Evolutionary conservation across 805 yeast species (phyloP), one percentile per base, ranked within the genome.

Genomic region (Pichia rugopelliculosa): DNA sequence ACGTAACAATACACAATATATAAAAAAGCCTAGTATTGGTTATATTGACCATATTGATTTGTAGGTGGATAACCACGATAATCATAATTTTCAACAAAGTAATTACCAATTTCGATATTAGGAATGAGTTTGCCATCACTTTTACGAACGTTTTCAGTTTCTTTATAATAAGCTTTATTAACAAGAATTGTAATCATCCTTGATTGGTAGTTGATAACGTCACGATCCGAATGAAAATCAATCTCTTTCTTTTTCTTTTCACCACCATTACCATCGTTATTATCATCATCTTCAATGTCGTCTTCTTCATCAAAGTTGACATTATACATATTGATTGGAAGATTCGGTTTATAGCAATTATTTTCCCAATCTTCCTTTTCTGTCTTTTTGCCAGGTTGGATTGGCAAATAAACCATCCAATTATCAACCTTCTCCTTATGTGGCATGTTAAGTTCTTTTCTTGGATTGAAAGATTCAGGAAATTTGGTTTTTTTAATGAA

Each of bases 371-470:
- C 36, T 7, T 44, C 53, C 6, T 54, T 49, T 6, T 43, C 57
- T 21, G n/a, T n/a, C n/a, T 38, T 41, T 18, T 61, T 52, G 0
- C 65, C 58, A 44, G 64, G 70, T 3, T 34, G 13, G 9, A 71
- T 58, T 1, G 90, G 90, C 4, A 85, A 73, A 25, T 71, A 69
- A 4, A 67, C 65, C 33, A 85, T 73, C 93, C 93, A 85, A 7
- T 61, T 65, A 36, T 70, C 69, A 1, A 85, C 85, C 56, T 84
- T 85, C 56, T 85, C 91, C 42, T 64, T 68, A 52, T 73, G 76
- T 1, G 79, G 72, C 89, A 85, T 84, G 60, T 79, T 80, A 9
- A 74, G 66, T 3, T 80, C 79, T 26, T 64, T 64, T 56, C 87
- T 70, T 12, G 91, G 91, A 49, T 82, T 74, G 58, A 84, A 83